phyloP scores from a whole-genome alignment of 148 eudicot species.

The Cornus controversa region DNA sequence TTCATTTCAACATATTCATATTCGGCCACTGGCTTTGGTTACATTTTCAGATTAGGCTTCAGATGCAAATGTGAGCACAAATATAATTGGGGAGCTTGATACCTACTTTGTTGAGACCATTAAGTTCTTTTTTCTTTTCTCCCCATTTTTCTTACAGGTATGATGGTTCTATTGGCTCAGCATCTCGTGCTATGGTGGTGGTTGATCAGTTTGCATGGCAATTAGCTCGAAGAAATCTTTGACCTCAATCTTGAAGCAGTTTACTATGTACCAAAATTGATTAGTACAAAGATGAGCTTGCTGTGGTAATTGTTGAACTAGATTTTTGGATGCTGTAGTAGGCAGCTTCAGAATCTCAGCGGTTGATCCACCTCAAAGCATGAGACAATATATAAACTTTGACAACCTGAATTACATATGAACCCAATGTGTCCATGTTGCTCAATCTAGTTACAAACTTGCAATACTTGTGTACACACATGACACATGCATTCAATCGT shows the following conservation, averaged over 20 bases:
- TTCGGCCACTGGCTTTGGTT: neutral
- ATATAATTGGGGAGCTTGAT: neutral
- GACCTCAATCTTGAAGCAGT: constrained; percentile 20
- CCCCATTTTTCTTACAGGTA: constrained; percentile 46
- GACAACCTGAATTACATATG: neutral
- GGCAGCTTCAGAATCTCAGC: neutral
- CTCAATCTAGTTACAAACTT: too few relatives aligned
- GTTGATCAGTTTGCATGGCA: constrained; percentile 64
- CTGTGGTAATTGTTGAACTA: neutral
- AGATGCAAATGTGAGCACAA: neutral
- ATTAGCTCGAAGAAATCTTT: constrained; percentile 54
- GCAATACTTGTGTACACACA: too few relatives aligned
- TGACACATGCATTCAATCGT: too few relatives aligned
- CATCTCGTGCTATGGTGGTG: constrained; percentile 77
- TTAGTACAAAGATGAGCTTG: too few relatives aligned
- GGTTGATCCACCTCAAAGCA: neutral
- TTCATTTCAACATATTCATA: neutral
- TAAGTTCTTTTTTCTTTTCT: neutral
- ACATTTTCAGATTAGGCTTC: neutral
- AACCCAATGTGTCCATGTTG: too few relatives aligned
- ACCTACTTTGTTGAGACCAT: neutral
- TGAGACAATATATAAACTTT: too few relatives aligned
- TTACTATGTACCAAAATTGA: neutral
- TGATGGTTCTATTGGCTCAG: constrained; percentile 86
- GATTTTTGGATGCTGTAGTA: neutral